These are phyloP conservation scores for Domatiomyces catenatus DNA, from an alignment of 2,329 filamentous ascomycete species.

Conservation along the genomic window DNA sequence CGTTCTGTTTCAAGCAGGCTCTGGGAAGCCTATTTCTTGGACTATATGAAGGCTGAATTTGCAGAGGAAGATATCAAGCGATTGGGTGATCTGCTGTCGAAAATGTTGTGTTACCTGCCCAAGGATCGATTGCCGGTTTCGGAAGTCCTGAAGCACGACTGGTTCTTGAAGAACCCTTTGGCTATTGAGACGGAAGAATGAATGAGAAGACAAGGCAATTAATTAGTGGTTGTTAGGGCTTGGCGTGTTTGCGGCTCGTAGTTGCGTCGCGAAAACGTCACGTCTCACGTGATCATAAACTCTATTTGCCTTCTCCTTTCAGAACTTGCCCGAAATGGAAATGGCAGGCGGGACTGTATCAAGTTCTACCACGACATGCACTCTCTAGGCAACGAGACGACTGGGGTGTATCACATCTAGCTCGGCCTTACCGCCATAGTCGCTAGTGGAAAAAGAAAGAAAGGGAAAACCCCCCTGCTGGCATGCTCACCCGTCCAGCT, in stretches of 20 bases:
- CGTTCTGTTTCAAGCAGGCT: conserved; percentile 10
- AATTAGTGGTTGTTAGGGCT: neutral
- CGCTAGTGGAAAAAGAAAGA: too few species aligned
- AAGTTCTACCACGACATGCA: too few species aligned
- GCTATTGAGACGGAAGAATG: conserved; percentile 3
- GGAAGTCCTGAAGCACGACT: conserved; percentile 8
- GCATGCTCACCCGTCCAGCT: neutral
- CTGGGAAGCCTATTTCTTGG: conserved; percentile 10
- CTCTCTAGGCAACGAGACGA: too few species aligned
- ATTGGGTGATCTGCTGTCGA: conserved; percentile 8
- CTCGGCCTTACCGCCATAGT: too few species aligned
- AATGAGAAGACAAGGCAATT: too few species aligned
- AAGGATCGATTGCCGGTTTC: conserved; percentile 4
- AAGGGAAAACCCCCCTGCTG: neutral
- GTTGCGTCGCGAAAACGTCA: too few species aligned
- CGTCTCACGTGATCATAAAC: too few species aligned
- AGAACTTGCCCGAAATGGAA: too few species aligned
- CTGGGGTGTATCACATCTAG: too few species aligned
- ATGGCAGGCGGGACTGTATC: too few species aligned
- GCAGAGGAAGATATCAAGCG: conserved; percentile 10
- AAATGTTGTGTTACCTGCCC: conserved; percentile 7
- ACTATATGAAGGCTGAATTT: conserved; percentile 9
- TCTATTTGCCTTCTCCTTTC: too few species aligned
- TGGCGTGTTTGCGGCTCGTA: too few species aligned
- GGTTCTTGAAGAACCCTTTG: conserved; percentile 9